These are phyloP conservation scores for Podospora comata DNA, from an alignment of 495 filamentous ascomycete species.

Conservation along the genomic window DNA sequence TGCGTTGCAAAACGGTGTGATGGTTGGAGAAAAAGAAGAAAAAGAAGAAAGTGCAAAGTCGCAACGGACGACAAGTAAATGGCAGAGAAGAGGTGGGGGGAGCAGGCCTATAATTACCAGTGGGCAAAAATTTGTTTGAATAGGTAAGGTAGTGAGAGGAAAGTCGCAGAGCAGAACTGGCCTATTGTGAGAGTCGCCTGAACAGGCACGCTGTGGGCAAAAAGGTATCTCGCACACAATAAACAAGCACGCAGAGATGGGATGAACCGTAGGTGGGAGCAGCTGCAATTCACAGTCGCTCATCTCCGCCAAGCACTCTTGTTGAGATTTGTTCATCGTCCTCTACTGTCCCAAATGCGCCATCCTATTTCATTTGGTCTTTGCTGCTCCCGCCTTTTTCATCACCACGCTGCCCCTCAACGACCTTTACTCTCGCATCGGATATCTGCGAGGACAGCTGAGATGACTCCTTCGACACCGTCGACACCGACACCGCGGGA, in stretches of 20 bases:
- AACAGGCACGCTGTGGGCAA: no score
- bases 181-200: not conserved
- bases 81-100: not conserved
- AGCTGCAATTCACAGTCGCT: not conserved
- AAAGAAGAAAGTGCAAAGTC: not conserved
- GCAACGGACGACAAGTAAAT: not conserved
- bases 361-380: not conserved
- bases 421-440: not conserved
- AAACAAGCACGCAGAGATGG: not conserved
- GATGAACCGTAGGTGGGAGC: not conserved
- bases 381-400: not conserved
- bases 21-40: not conserved
- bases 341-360: not conserved
- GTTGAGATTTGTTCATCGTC: not conserved
- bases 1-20: not conserved
- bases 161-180: not conserved
- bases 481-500: constrained; percentile 3
- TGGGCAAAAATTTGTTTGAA: not conserved
- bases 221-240: not conserved
- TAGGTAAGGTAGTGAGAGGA: not conserved
- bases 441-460: not conserved
- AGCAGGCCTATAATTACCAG: not conserved
- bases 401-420: not conserved
- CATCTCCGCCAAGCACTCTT: not conserved
- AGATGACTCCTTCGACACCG: constrained; percentile 5